Base-by-base conservation (phyloP, 805 yeast genomes). In the Lipomyces chichibuensis region DNA sequence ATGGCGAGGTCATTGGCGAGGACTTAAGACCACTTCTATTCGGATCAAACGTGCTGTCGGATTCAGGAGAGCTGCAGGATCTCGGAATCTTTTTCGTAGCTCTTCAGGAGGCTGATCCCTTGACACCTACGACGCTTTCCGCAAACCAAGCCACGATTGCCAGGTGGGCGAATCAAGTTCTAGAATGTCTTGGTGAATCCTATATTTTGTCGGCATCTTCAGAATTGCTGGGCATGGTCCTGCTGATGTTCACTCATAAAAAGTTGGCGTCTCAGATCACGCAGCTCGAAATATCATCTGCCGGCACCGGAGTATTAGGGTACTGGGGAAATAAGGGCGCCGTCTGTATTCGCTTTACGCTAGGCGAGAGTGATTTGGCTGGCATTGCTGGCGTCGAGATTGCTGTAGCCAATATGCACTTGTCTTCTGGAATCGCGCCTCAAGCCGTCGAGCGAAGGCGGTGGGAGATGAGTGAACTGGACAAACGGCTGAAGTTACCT, bases 261-360 rank as follows among this genome's bases (percentile, higher is more conserved):
- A 73, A 75, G 3, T 59, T 83, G 2, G 74, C 71, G 4, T 69
- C 74, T 1, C 83, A 84, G 67, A 76, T 86, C n/a, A 75, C 81
- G 1, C 71, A 77, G 23, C 63, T 85, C 5, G 75, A 75, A 23
- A 77, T 79, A 3, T 76, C 79, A 2, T 80, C 87, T 0, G 78
- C 87, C 6, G 88, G 89, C 0, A 82, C 89, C 0, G 89, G 89
- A 0, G 80, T 85, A 52, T 73, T 86, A 60, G 82, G 85, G 32
- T 71, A 81, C 29, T 86, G 88, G 85, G 89, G 88, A 20, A 86
- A 86, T 75, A 86, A 86, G 72, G 90, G 90, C 2, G 87, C 88
- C 3, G 84, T 85, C 14, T 75, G 81, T 20, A 76, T 85, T 27
- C 76, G 77, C 32, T 80, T 87, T 67, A 75, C 69, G 11, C 67